phyloP scores from a whole-genome alignment of 345 rosid genomes.

The Kandelia obovata region DNA sequence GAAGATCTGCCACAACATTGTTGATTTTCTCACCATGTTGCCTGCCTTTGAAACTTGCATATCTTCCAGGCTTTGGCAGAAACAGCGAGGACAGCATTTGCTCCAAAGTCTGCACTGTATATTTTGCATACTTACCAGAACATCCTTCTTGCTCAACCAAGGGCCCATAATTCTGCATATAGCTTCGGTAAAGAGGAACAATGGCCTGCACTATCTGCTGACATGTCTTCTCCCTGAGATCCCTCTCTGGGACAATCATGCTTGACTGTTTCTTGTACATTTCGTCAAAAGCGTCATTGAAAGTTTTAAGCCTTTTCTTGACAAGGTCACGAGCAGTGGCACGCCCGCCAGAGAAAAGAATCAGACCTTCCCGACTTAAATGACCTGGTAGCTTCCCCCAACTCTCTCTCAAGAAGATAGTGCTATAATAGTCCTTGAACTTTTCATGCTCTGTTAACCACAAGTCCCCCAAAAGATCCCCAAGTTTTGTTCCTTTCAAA shows the following conservation, averaged over 20 bases:
- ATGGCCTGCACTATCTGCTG: slow-evolving; percentile 72
- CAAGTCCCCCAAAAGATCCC: slow-evolving; percentile 70
- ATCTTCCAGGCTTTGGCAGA: slow-evolving; percentile 71
- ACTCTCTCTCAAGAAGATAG: slow-evolving; percentile 68
- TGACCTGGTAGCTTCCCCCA: slow-evolving; percentile 93
- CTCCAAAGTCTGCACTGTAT: slow-evolving; percentile 82
- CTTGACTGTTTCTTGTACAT: slow-evolving; percentile 70
- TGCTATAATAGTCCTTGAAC: slow-evolving; percentile 61
- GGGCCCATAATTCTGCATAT: slow-evolving; percentile 97
- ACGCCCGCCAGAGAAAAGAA: slow-evolving; percentile 95
- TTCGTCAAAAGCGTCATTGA: slow-evolving; percentile 89
- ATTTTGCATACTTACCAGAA: slow-evolving; percentile 79
- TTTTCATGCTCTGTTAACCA: slow-evolving; percentile 90
- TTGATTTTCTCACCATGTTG: slow-evolving; percentile 49
- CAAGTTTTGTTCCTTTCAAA: slow-evolving; percentile 78
- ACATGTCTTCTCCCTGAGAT: slow-evolving; percentile 82
- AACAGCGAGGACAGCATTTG: slow-evolving; percentile 73
- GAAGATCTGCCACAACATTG: slow-evolving; percentile 48
- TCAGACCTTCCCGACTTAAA: slow-evolving; percentile 91
- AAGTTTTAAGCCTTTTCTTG: slow-evolving; percentile 78
- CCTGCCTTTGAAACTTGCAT: slow-evolving; percentile 80
- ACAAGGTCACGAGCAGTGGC: slow-evolving; percentile 99
- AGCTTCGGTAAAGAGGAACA: slow-evolving; percentile 90
- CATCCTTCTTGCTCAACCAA: slow-evolving; percentile 77
- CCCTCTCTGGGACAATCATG: slow-evolving; percentile 77